A percentile compares a stretch with the other conserved stretches of the same genome.
Conservation (phyloP, 129 eudicot species). For the Flaveria bidentis region DNA sequence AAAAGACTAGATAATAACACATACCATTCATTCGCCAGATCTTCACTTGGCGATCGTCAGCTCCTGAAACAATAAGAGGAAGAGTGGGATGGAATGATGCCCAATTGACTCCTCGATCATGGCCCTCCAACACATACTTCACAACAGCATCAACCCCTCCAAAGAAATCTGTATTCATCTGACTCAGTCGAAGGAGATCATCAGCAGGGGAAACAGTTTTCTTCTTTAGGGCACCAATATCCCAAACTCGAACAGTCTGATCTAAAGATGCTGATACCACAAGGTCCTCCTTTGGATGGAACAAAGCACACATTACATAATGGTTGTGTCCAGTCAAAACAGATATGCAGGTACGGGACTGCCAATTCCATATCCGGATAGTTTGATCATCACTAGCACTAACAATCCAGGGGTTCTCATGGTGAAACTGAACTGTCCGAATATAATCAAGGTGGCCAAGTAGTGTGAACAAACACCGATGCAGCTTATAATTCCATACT, state of each 20-base stretch:
- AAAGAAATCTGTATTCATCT: slow-evolving; percentile 75
- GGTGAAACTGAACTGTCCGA: slow-evolving; percentile 85
- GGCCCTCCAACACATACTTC: slow-evolving; percentile 77
- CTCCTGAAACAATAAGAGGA: slow-evolving; percentile 80
- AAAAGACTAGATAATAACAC: slow-evolving; percentile 11
- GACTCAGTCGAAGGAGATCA: slow-evolving; percentile 71
- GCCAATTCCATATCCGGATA: slow-evolving; percentile 90
- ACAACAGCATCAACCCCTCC: slow-evolving; percentile 91
- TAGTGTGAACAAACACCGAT: slow-evolving; percentile 74
- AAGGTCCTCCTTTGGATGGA: slow-evolving; percentile 82
- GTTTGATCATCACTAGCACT: slow-evolving; percentile 97
- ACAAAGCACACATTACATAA: slow-evolving; percentile 84
- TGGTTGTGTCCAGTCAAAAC: slow-evolving; percentile 87
- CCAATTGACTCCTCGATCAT: slow-evolving; percentile 84
- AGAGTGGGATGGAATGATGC: slow-evolving; percentile 81
- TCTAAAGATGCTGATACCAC: slow-evolving; percentile 84
- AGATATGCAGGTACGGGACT: slow-evolving; percentile 77
- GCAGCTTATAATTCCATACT: slow-evolving; percentile 87
- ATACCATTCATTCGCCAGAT: slow-evolving; percentile 87
- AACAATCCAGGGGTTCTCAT: slow-evolving; percentile 85
- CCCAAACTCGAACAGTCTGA: slow-evolving; percentile 92
- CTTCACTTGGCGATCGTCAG: slow-evolving; percentile 83
- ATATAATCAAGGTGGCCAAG: slow-evolving; percentile 88
- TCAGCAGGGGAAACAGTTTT: slow-evolving; percentile 79
- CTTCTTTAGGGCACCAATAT: slow-evolving; percentile 77